Evolutionary conservation across 805 yeast genomes (phyloP), one percentile per base, ranked within the genome.

Genomic region (Dipodascus geniculatus): DNA sequence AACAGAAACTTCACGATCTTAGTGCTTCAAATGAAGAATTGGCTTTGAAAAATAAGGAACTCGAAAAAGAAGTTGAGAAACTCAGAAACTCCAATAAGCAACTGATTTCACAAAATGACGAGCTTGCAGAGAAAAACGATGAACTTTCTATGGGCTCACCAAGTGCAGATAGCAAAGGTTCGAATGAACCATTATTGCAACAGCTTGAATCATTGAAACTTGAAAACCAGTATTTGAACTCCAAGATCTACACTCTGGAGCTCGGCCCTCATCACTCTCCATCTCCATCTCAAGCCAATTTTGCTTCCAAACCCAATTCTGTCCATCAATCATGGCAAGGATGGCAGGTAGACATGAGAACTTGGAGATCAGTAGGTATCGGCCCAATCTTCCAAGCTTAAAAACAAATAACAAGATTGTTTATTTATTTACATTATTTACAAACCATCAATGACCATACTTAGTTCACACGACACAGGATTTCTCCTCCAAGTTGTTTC

Each of bases 291-390:
- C 44, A 38, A n/a, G 44, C 44, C 17, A 17, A n/a, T n/a, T 17
- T 38, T 17, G 8, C 17, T 4, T 14, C 17, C 20, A 17, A 38
- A 38, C 20, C 17, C 8, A 14, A 28, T 14, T 28, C 35, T n/a
- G 14, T 14, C 6, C 20, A n/a, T 38, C 20, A 17, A 38, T 11
- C 44, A 38, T 38, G 95, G 95, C 82, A 81, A 58, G 81, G 79
- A 50, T 90, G 90, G 89, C 87, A 84, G 63, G 77, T 88, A 2
- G 96, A 90, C 63, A 86, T 90, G 95, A 76, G 87, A 23, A 61
- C 65, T 14, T 90, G 97, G 97, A 76, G 84, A 63, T 77, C 82
- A 51, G 72, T 79, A 17, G 88, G 87, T 1, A 70, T 76, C 51
- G 89, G 89, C 1, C 82, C 86, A 2, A 64, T 76, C 2, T 71